These are phyloP conservation scores for Collybiopsis confluens DNA, from an alignment of 768 basidiomycete genomes.

Conservation along the genomic window DNA sequence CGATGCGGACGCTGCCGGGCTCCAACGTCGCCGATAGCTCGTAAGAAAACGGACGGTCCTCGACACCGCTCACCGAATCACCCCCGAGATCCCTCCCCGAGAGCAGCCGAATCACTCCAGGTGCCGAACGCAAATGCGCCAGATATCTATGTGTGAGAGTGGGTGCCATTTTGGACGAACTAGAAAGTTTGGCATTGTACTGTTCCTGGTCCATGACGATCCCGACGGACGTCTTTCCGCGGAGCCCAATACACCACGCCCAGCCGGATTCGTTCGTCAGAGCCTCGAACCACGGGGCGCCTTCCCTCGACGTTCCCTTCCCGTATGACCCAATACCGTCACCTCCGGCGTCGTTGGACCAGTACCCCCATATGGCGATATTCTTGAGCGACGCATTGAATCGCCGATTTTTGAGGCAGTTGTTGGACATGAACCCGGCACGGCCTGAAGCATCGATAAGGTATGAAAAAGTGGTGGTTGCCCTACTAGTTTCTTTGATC, in stretches of 20 bases:
- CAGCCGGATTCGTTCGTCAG: slow-evolving; percentile 67
- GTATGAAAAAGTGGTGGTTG: slow-evolving; percentile 59
- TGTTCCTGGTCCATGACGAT: slow-evolving; percentile 55
- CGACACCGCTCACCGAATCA: neutral
- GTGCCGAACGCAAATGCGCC: slow-evolving; percentile 20
- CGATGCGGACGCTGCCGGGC: slow-evolving; percentile 44
- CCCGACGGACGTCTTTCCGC: slow-evolving; percentile 59
- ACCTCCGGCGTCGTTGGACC: slow-evolving; percentile 28
- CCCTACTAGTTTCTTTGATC: slow-evolving; percentile 36
- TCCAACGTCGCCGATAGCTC: slow-evolving; percentile 19
- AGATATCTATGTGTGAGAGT: slow-evolving; percentile 20
- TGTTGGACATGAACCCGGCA: slow-evolving; percentile 64
- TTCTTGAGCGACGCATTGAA: slow-evolving; percentile 70
- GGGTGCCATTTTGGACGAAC: neutral
- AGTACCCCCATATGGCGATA: slow-evolving; percentile 77
- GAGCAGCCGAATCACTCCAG: slow-evolving; percentile 9
- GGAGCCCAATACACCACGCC: slow-evolving; percentile 72
- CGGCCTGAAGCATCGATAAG: slow-evolving; percentile 74
- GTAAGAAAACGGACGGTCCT: no score
- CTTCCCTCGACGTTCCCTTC: slow-evolving; percentile 41
- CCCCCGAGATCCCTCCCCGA: neutral
- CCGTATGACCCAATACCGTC: slow-evolving; percentile 46
- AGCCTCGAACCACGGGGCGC: slow-evolving; percentile 69
- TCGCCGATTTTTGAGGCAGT: slow-evolving; percentile 64
- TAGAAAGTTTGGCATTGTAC: slow-evolving; percentile 33